Conservation (phyloP, 345 rosid species). For the Salix dunnii region DNA sequence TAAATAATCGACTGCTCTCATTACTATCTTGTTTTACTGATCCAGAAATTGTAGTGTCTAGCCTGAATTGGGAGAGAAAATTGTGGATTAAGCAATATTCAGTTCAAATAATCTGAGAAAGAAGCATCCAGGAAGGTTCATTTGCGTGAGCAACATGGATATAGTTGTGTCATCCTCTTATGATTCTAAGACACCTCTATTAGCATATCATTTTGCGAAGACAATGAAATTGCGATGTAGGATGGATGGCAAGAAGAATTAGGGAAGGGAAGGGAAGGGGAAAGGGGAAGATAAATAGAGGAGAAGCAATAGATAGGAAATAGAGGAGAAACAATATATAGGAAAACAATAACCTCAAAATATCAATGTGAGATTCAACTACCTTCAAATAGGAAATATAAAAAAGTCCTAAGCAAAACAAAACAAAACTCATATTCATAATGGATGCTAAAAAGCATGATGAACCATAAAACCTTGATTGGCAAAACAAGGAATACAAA, state of each 20-base stretch:
- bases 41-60: slow-evolving; percentile 96
- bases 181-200: background rate
- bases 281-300: background rate
- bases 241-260: background rate
- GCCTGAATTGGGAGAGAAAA: slow-evolving; percentile 46
- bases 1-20: slow-evolving; percentile 93
- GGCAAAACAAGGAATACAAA: background rate
- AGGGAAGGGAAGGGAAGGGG: background rate
- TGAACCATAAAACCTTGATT: background rate
- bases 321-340: background rate
- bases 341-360: background rate
- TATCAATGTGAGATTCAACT: background rate
- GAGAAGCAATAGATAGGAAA: background rate
- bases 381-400: background rate
- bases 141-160: background rate
- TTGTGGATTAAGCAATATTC: slow-evolving; percentile 17
- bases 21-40: slow-evolving; percentile 82
- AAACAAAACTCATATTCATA: background rate
- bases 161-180: background rate
- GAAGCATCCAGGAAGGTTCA: background rate
- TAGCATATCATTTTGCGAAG: background rate
- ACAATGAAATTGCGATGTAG: background rate
- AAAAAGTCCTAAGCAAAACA: background rate
- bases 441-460: background rate
- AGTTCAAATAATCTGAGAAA: slow-evolving; percentile 15